Conservation (phyloP, 169 alveolate species). For the Plasmodium cynomolgi region DNA sequence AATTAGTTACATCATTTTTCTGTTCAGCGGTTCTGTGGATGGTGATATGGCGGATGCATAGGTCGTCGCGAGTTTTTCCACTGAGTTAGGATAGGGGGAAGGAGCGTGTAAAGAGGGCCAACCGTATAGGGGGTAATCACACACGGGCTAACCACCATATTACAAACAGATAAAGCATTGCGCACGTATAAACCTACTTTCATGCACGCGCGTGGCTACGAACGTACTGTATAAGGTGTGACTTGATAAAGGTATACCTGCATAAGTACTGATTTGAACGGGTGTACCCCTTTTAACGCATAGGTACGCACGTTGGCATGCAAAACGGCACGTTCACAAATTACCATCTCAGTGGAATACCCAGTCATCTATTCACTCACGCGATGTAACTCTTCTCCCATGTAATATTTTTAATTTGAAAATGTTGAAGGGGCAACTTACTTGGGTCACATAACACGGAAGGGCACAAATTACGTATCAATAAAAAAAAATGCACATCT, state of each 20-base stretch:
- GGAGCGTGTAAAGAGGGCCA: not conserved
- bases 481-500: not conserved
- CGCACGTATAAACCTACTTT: not conserved
- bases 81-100: not conserved
- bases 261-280: not conserved
- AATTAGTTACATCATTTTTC: not conserved
- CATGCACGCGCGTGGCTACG: not conserved
- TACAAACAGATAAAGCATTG: not conserved
- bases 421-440: not conserved
- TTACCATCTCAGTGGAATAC: not conserved
- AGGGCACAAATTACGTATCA: not conserved
- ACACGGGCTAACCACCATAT: not conserved
- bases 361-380: not conserved
- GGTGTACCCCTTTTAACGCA: not conserved
- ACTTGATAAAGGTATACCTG: not conserved
- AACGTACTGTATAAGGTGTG: not conserved
- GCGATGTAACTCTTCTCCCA: not conserved
- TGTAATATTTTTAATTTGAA: not conserved
- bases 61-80: not conserved
- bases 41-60: not conserved
- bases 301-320: not conserved
- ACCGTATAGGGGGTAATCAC: not conserved
- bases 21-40: not conserved
- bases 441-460: not conserved
- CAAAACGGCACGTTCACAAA: not conserved